Evolutionary conservation across 345 rosid genomes (phyloP).

Genomic region (Eucalyptus curtisii): DNA sequence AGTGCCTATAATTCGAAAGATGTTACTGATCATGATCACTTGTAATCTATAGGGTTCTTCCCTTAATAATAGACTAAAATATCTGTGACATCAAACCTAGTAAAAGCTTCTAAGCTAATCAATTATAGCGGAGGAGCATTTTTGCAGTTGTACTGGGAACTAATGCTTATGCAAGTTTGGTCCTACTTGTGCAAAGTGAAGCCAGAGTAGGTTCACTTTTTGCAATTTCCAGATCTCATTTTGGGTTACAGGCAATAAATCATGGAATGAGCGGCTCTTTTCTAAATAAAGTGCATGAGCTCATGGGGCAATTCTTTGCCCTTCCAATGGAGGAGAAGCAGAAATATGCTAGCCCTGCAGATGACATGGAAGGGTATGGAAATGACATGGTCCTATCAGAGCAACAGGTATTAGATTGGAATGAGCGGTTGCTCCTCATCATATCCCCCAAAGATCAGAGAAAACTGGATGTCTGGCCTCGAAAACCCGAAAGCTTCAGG

Average conservation of each 20-base stretch:
- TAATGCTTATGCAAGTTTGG: neutral
- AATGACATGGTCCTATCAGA: slow-evolving; percentile 5
- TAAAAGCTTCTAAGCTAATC: neutral
- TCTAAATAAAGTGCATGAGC: slow-evolving; percentile 1
- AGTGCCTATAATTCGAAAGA: neutral
- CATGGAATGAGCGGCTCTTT: slow-evolving; percentile 14
- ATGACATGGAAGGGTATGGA: slow-evolving; percentile 17
- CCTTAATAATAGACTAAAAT: neutral
- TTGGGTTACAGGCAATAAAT: slow-evolving; percentile 2
- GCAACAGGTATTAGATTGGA: slow-evolving; percentile 9
- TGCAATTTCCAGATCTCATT: neutral
- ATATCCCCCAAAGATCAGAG: slow-evolving; percentile 4
- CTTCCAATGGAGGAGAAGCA: slow-evolving; percentile 16
- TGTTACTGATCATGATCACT: neutral
- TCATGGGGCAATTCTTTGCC: slow-evolving; percentile 7
- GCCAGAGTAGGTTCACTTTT: neutral
- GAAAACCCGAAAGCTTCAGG: accelerated
- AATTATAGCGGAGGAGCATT: neutral
- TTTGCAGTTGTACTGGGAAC: neutral
- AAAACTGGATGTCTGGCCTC: slow-evolving; percentile 10
- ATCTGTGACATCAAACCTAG: neutral
- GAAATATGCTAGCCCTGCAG: slow-evolving; percentile 3
- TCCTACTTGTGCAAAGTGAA: neutral
- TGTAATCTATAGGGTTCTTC: neutral
- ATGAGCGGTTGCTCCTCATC: slow-evolving; percentile 8